Evolutionary conservation across 208 protist genomes (phyloP).

Genomic region (Acanthamoeba triangularis): DNA sequence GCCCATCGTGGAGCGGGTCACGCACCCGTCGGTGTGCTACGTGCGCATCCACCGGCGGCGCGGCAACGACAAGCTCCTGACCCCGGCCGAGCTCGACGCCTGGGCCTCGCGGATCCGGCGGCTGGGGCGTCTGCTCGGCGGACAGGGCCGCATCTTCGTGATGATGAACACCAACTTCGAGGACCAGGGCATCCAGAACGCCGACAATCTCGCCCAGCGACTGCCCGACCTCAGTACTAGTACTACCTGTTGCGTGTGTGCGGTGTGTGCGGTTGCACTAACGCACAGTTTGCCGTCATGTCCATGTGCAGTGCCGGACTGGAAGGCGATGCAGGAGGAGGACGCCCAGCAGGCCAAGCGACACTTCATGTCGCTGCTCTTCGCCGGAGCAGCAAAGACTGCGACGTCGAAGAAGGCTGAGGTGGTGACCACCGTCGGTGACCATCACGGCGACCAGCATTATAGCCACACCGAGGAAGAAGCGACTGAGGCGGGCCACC

Average conservation of each 20-base stretch:
- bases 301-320: slow-evolving; percentile 40
- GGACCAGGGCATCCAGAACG: slow-evolving; percentile 76
- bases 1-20: slow-evolving; percentile 64
- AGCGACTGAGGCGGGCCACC: neutral
- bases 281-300: no score
- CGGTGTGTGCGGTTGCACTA: neutral
- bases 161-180: slow-evolving; percentile 75
- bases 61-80: slow-evolving; percentile 48
- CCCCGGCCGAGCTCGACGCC: slow-evolving; percentile 7
- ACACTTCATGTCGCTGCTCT: slow-evolving; percentile 40
- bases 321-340: slow-evolving; percentile 50
- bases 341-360: slow-evolving; percentile 56
- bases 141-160: slow-evolving; percentile 16
- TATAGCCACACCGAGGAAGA: neutral
- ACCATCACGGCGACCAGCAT: no score
- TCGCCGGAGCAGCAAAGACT: slow-evolving; percentile 4
- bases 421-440: no score
- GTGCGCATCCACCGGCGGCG: slow-evolving; percentile 57
- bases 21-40: slow-evolving; percentile 11
- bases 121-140: neutral
- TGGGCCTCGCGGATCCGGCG: neutral
- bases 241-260: neutral
- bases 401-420: neutral
- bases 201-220: neutral
- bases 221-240: slow-evolving; percentile 46